phyloP scores from a whole-genome alignment of 768 basidiomycete species.

The Mycena epipterygia region DNA sequence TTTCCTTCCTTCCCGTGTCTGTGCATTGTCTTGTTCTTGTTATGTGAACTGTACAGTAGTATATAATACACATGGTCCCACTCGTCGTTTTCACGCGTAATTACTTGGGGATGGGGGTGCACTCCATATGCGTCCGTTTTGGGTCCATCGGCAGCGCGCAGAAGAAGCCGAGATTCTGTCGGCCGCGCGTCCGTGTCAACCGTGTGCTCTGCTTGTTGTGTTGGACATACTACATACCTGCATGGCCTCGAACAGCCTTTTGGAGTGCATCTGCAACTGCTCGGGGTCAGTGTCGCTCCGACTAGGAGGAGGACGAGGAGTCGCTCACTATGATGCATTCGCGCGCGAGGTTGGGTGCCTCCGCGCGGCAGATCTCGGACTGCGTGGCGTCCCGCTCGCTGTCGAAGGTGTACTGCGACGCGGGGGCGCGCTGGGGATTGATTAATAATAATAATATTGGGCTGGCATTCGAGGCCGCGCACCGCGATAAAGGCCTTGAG shows the following conservation, averaged over 20 bases:
- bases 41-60: constrained; percentile 9
- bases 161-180: constrained; percentile 76
- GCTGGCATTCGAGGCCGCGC: background rate
- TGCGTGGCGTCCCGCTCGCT: constrained; percentile 68
- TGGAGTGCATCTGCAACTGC: constrained; percentile 66
- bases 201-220: background rate
- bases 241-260: constrained; percentile 77
- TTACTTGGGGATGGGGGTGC: constrained; percentile 70
- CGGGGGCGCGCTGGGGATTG: constrained; percentile 59
- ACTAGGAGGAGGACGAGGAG: background rate
- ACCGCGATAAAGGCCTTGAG: constrained; percentile 48
- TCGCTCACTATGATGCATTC: background rate
- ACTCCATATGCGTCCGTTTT: constrained; percentile 74
- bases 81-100: background rate
- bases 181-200: background rate
- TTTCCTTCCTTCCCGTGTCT: background rate
- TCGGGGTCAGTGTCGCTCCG: background rate
- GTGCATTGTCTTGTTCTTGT: background rate
- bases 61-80: background rate
- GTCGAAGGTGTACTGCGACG: constrained; percentile 72
- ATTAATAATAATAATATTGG: too few species aligned
- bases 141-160: constrained; percentile 79
- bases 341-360: background rate
- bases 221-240: constrained; percentile 58
- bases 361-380: constrained; percentile 68